Base-by-base conservation (phyloP, 78 protist species). In the Planoprotostelium fungivorum region DNA sequence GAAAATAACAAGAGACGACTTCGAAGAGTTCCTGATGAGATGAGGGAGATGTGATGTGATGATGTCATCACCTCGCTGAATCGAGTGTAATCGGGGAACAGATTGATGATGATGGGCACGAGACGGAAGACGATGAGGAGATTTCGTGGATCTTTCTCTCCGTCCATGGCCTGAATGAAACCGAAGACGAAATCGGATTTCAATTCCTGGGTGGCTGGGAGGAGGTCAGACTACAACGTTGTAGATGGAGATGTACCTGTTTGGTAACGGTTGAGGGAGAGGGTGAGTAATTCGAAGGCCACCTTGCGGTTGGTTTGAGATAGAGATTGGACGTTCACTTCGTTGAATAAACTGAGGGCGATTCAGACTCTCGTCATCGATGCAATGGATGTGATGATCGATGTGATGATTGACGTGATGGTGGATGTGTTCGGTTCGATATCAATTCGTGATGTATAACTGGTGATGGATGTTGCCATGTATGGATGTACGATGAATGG, bases 121-220 rank as follows among this genome's bases (percentile, higher is more conserved):
- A 96, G 37, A 83, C 35, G 73, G 37, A 98, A 96, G 84, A 89
- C 93, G 31, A 34, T 85, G 37, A 94, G 37, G 16, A 98, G 90
- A 91, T 96, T 96, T 86, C 99, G 93, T n/a, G 99, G 99, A 93
- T 98, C 99, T 86, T 97, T 96, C 90, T 98, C 99, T 83, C 97
- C 97, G 34, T 98, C 98, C n/a, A 98, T 38, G 34, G 93, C 89
- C 38, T 92, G 97, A 31, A 96, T 39, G 36, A 89, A 94, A 38
- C 96, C 97, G 35, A 89, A 51, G 86, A 96, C 95, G 84, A 96
- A 95, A 35, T 94, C 96, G 37, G 85, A 37, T 35, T 88, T 84
- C 35, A 94, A 34, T 29, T 88, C 94, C 63, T 94, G 90, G 1
- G 90, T 29, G 86, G 86, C 96, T 91, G 36, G 1, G 31, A 34